These are phyloP conservation scores for Iberis amara DNA, from an alignment of 441 rosid genomes.

Conservation along the genomic window DNA sequence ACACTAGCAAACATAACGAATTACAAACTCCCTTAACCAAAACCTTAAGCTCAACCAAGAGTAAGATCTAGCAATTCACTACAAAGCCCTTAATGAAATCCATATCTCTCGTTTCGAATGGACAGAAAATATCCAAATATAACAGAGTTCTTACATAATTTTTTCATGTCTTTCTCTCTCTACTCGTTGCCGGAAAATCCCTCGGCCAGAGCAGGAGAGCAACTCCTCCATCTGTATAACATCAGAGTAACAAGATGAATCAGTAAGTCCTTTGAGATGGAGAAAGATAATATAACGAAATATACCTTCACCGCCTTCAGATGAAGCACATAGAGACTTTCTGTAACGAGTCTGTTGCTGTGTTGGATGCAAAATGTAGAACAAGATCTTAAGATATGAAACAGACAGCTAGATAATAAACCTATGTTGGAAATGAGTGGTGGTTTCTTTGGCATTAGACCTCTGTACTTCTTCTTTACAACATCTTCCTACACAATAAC, in stretches of 20 bases:
- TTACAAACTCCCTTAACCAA: too few relatives aligned
- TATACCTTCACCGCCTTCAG: constrained; percentile 66
- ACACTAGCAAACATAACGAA: too few relatives aligned
- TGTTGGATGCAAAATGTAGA: constrained; percentile 52
- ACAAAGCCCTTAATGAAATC: neutral
- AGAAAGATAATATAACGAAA: neutral
- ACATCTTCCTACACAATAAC: constrained; percentile 50
- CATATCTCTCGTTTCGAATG: constrained; percentile 19
- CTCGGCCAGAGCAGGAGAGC: constrained; percentile 57
- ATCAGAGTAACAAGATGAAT: neutral
- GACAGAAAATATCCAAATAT: constrained; percentile 21
- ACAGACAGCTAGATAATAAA: constrained; percentile 56
- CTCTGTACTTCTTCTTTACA: constrained; percentile 87
- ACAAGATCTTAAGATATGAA: constrained; percentile 9
- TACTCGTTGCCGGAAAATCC: constrained; percentile 38
- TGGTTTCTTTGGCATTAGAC: constrained; percentile 90
- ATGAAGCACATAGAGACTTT: constrained; percentile 78
- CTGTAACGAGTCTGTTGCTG: constrained; percentile 94
- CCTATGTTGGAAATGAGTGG: constrained; percentile 94
- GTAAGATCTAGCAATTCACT: too few relatives aligned
- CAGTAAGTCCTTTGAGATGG: constrained; percentile 7
- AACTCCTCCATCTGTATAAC: constrained; percentile 56
- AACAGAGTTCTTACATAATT: constrained; percentile 26
- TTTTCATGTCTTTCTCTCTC: constrained; percentile 11
- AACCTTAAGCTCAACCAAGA: too few relatives aligned